phyloP scores from a whole-genome alignment of 805 yeast species.

The Jamesozyma jinghongensis region DNA sequence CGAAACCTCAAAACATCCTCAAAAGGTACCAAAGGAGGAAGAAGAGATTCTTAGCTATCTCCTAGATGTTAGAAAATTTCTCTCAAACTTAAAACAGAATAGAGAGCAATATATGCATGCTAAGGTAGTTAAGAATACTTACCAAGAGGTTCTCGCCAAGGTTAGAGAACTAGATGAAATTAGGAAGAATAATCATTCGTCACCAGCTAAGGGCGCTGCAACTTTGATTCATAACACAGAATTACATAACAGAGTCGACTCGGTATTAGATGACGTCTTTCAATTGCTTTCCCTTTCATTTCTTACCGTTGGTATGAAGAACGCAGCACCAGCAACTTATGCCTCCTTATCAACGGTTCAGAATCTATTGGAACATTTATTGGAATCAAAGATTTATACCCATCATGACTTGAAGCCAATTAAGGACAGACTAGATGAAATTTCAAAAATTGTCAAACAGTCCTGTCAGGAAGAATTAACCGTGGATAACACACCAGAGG shows the following conservation, averaged over 20 bases:
- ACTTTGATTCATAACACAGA: slow-evolving; percentile 23
- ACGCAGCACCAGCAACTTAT: slow-evolving; percentile 89
- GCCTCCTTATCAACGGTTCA: slow-evolving; percentile 82
- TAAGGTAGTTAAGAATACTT: slow-evolving; percentile 52
- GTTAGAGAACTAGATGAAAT: slow-evolving; percentile 46
- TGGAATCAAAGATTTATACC: slow-evolving; percentile 75
- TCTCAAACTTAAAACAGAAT: slow-evolving; percentile 50
- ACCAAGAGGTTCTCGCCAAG: slow-evolving; percentile 46
- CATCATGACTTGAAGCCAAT: slow-evolving; percentile 77
- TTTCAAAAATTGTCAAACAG: slow-evolving; percentile 48
- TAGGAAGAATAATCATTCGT: slow-evolving; percentile 35
- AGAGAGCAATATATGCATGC: slow-evolving; percentile 57
- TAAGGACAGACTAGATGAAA: slow-evolving; percentile 60
- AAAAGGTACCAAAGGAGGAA: slow-evolving; percentile 31
- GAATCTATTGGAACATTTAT: slow-evolving; percentile 71
- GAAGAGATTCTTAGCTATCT: slow-evolving; percentile 34
- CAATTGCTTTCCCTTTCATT: slow-evolving; percentile 80
- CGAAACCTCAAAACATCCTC: slow-evolving; percentile 2
- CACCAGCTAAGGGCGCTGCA: slow-evolving; percentile 15
- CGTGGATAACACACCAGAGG: slow-evolving; percentile 10
- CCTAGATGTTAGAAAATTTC: slow-evolving; percentile 34
- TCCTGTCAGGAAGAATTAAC: slow-evolving; percentile 20
- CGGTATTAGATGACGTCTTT: slow-evolving; percentile 77
- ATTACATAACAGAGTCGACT: slow-evolving; percentile 48
- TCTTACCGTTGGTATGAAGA: slow-evolving; percentile 83